Base-by-base conservation (phyloP, 2,329 filamentous ascomycete genomes). In the Beauveria sp. region DNA sequence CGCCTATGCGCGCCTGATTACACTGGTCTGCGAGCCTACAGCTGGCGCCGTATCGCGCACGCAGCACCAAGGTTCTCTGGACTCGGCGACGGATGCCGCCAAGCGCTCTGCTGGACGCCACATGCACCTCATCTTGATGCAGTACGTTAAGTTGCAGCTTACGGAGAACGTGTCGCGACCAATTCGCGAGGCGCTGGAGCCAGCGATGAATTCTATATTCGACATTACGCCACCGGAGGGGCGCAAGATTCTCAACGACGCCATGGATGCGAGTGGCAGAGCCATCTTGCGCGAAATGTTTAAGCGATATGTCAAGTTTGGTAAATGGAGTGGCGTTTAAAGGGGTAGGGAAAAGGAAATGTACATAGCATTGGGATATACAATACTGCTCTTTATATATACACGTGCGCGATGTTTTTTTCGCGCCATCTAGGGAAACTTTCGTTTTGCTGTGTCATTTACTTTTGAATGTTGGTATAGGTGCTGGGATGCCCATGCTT, bases 321-420 rank as follows among this genome's bases (percentile, higher is more conserved):
- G 84, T 48, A 86, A 85, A 75, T 87, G 85, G 84, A 84, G 74
- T 57, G 83, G 83, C 40, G 78, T 85, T 26, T 85, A 76, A 72
- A 66, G 57, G n/a, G 38, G 60, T 22, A 52, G 57, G 51, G 66
- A 31, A 40, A 40, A 8, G 20, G n/a, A 9, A 24, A 51, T 62
- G 54, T 62, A 59, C 49, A 62, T 62, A 45, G 42, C 40, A 58
- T 62, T 31, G 58, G 46, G 49, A 54, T 62, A 48, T 52, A 59
- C 40, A 58, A 43, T 52, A 43, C 53, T 54, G 45, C 28, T 40
- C 48, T 46, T 31, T 51, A 48, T 49, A 62, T 51, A 63, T 59
- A 62, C 58, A 58, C 48, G 24, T 43, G 38, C 50, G 46, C n/a
- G 42, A 26, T 34, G 16, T 45, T 43, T 18, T 6, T 46, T 3